These are phyloP conservation scores for Alternaria hordeiaustralica DNA, from an alignment of 2,329 filamentous ascomycete genomes.

Conservation along the genomic window DNA sequence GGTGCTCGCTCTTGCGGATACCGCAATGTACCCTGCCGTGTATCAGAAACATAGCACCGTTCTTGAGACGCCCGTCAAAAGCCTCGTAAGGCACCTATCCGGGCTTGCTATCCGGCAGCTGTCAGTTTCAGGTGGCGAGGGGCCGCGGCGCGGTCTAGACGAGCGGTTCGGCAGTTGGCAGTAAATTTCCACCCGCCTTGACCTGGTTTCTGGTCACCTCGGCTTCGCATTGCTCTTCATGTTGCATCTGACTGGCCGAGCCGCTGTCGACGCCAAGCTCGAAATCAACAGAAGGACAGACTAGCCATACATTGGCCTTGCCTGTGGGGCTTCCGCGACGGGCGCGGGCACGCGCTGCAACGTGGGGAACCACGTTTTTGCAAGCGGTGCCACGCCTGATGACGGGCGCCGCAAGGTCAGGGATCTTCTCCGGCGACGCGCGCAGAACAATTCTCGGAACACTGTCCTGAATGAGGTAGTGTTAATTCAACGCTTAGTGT, in stretches of 20 bases:
- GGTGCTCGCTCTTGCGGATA: constrained; percentile 24
- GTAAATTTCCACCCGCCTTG: constrained; percentile 13
- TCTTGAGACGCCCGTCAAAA: constrained; percentile 20
- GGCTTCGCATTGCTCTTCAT: constrained; percentile 11
- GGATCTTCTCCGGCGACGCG: constrained; percentile 12
- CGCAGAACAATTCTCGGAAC: constrained; percentile 16
- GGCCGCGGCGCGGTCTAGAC: constrained; percentile 26
- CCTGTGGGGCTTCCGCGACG: constrained; percentile 34
- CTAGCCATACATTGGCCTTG: constrained; percentile 33
- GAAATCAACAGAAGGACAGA: constrained; percentile 16
- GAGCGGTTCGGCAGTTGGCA: constrained; percentile 31
- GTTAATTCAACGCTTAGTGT: constrained; percentile 11
- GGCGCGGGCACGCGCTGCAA: constrained; percentile 35
- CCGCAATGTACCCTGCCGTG: constrained; percentile 15
- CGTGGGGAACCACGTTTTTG: constrained; percentile 44
- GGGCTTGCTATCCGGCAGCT: constrained; percentile 21
- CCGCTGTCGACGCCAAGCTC: constrained; percentile 20
- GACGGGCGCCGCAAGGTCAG: constrained; percentile 23
- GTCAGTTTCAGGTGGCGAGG: constrained; percentile 18
- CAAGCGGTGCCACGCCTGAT: constrained; percentile 29
- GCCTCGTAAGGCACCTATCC: constrained; percentile 25
- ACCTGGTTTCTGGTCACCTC: constrained; percentile 22
- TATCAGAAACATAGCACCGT: constrained; percentile 18
- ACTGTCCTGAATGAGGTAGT: constrained; percentile 4
- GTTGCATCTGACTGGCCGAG: constrained; percentile 14